Percentiles rank a stretch among this genome's conserved stretches.
phyloP scores from a whole-genome alignment of 805 yeast genomes.

The Candida peoriensis region DNA sequence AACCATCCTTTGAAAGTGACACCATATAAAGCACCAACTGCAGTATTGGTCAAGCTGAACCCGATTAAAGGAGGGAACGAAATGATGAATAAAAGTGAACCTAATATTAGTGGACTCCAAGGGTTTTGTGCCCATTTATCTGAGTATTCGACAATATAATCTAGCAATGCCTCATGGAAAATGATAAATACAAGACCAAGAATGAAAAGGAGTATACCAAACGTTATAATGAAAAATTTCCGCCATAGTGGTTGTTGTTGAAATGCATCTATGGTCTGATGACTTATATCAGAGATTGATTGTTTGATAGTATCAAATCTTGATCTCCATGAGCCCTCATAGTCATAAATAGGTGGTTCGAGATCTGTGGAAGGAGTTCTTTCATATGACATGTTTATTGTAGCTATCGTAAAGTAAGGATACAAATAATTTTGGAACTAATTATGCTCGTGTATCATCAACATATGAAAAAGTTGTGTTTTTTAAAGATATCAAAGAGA shows the following conservation, averaged over 20 bases:
- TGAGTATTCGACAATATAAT: constrained; percentile 19
- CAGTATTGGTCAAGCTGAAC: constrained; percentile 59
- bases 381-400: no score
- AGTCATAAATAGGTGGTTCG: neutral
- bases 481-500: no score
- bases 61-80: constrained; percentile 93
- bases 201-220: neutral
- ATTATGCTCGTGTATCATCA: no score
- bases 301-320: neutral
- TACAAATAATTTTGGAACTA: no score
- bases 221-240: constrained; percentile 4
- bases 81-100: constrained; percentile 52
- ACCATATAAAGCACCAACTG: constrained; percentile 82
- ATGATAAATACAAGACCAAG: constrained; percentile 10
- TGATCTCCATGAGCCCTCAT: neutral
- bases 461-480: no score
- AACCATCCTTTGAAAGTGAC: constrained; percentile 72
- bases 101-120: constrained; percentile 41
- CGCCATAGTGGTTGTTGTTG: constrained; percentile 14
- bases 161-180: constrained; percentile 16
- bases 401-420: no score
- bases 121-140: constrained; percentile 19
- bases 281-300: neutral
- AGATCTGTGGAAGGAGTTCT: neutral
- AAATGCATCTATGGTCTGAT: constrained; percentile 9